A percentile compares a stretch with the other conserved stretches of the same genome.
These are phyloP conservation scores for Trametes sp. DNA, from an alignment of 1,284 basidiomycete species.

Conservation along the genomic window DNA sequence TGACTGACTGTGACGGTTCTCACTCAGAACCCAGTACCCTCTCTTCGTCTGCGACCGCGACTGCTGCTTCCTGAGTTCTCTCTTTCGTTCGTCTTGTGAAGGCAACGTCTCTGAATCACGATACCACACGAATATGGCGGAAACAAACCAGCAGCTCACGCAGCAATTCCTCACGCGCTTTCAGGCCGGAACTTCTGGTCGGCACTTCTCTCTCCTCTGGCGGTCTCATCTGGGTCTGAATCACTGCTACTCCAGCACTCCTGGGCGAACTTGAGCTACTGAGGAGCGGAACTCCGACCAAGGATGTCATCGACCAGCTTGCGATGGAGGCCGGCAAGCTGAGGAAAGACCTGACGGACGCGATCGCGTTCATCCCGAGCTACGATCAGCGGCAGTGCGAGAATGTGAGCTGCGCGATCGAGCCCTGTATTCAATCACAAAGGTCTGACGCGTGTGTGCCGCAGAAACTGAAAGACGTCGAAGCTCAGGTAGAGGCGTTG, in stretches of 20 bases:
- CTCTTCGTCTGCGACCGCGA: slow-evolving; percentile 5
- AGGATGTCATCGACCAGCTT: slow-evolving; percentile 34
- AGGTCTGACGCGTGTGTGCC: slow-evolving; percentile 66
- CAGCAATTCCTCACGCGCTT: slow-evolving; percentile 56
- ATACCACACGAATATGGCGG: slow-evolving; percentile 30
- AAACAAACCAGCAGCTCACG: slow-evolving; percentile 47
- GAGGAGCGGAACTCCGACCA: slow-evolving; percentile 17
- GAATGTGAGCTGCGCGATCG: slow-evolving; percentile 52
- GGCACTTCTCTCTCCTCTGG: slow-evolving; percentile 37
- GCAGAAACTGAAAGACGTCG: slow-evolving; percentile 52
- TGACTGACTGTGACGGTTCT: slow-evolving; percentile 19
- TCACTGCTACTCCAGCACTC: slow-evolving; percentile 45
- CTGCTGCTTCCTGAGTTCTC: not conserved
- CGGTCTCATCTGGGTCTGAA: slow-evolving; percentile 21
- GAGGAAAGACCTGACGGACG: slow-evolving; percentile 66
- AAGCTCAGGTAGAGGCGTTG: slow-evolving; percentile 39
- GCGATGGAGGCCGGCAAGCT: slow-evolving; percentile 51
- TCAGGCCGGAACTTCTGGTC: slow-evolving; percentile 55
- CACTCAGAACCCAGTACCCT: not conserved
- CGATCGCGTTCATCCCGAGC: slow-evolving; percentile 66
- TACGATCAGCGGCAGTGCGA: slow-evolving; percentile 81
- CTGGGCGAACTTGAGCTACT: slow-evolving; percentile 45
- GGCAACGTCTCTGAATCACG: too few species aligned
- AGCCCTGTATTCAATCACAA: not conserved
- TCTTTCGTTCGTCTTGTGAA: not conserved